A percentile compares a stretch with the other conserved stretches of the same genome.
These are phyloP conservation scores for Calocera viscosa DNA, from an alignment of 768 basidiomycete genomes.

Conservation along the genomic window DNA sequence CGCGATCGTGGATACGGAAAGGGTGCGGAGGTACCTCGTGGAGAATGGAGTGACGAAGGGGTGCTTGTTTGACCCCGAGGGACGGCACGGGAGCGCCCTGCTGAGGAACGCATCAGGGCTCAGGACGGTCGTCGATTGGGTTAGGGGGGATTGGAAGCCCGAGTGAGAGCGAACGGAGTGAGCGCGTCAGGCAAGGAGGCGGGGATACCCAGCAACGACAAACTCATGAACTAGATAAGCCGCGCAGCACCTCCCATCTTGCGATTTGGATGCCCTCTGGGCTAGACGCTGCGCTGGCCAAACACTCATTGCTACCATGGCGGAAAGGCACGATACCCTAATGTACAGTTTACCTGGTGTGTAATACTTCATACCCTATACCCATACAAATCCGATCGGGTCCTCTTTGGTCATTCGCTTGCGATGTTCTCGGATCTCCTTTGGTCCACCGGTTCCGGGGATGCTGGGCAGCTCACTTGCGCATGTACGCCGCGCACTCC, in stretches of 20 bases:
- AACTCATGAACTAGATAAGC: neutral
- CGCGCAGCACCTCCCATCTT: neutral
- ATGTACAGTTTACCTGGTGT: neutral
- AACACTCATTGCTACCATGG: too few species aligned
- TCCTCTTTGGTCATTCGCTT: slow-evolving; percentile 18
- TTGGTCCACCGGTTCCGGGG: too few species aligned
- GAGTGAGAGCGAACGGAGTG: neutral
- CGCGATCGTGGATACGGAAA: slow-evolving; percentile 61
- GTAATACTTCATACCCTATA: neutral
- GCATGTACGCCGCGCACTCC: neutral
- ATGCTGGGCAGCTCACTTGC: too few species aligned
- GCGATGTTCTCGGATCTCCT: too few species aligned
- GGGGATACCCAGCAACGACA: neutral
- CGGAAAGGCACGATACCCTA: neutral
- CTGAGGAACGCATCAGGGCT: slow-evolving; percentile 41
- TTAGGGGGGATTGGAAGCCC: slow-evolving; percentile 21
- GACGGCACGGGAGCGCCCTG: slow-evolving; percentile 52
- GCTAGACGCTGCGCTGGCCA: neutral
- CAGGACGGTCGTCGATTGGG: slow-evolving; percentile 50
- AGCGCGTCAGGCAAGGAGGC: neutral
- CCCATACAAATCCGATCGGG: neutral
- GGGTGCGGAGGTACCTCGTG: slow-evolving; percentile 58
- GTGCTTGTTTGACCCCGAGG: slow-evolving; percentile 49
- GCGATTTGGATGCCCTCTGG: too few species aligned
- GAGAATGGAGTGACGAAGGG: slow-evolving; percentile 62